phyloP scores from a whole-genome alignment of 805 yeast species.

The Zygosaccharomyces pseudorouxii region DNA sequence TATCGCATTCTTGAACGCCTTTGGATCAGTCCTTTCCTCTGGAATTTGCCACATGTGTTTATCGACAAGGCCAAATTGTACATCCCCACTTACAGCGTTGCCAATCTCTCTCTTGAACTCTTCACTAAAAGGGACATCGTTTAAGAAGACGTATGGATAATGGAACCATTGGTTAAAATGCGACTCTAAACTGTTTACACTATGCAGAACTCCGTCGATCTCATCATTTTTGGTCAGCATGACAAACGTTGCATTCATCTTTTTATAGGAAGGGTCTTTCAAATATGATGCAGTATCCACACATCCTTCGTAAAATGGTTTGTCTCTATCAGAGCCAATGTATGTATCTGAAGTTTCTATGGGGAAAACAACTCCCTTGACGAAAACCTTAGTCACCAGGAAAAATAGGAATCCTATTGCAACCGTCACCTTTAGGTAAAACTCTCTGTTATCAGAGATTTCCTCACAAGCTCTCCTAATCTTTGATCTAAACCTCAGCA shows the following conservation, averaged over 20 bases:
- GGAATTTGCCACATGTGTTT: conserved; percentile 68
- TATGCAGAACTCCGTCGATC: conserved; percentile 64
- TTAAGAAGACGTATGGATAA: conserved; percentile 88
- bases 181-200: conserved; percentile 71
- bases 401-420: neutral
- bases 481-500: neutral
- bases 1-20: conserved; percentile 48
- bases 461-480: neutral
- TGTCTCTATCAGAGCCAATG: conserved; percentile 32
- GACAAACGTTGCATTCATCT: conserved; percentile 81
- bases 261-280: conserved; percentile 26
- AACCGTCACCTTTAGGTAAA: neutral
- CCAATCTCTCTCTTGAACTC: conserved; percentile 54
- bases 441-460: neutral
- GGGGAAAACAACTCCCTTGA: conserved; percentile 4
- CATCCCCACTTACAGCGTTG: conserved; percentile 52
- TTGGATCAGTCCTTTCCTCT: conserved; percentile 17
- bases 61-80: conserved; percentile 68
- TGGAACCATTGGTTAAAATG: conserved; percentile 92
- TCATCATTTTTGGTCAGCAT: conserved; percentile 81
- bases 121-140: conserved; percentile 68
- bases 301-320: conserved; percentile 56
- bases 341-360: conserved; percentile 13
- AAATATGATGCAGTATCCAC: conserved; percentile 41
- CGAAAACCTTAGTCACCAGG: neutral